Conservation (phyloP, 129 eudicot species). For the Heracleum sosnowskyi region DNA sequence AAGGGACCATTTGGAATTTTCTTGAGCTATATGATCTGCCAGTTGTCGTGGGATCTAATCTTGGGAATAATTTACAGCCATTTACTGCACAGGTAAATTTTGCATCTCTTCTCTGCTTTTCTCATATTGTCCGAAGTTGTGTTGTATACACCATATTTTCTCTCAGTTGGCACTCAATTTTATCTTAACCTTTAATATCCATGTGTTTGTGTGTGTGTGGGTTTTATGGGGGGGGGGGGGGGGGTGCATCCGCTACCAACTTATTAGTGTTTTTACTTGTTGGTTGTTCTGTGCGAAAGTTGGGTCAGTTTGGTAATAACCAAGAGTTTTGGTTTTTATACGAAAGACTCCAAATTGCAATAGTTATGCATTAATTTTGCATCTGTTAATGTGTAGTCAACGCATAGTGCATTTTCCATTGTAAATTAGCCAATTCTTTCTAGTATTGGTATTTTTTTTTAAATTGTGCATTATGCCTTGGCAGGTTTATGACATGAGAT, state of each 20-base stretch:
- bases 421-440: neutral
- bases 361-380: neutral
- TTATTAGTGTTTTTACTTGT: neutral
- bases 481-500: constrained; percentile 94
- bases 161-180: neutral
- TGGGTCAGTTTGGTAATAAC: neutral
- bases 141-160: neutral
- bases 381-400: neutral
- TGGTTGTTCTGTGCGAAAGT: neutral
- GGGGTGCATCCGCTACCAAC: neutral
- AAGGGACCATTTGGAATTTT: constrained; percentile 81
- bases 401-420: neutral
- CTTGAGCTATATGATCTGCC: constrained; percentile 97
- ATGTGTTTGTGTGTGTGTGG: no score
- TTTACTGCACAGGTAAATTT: constrained; percentile 61
- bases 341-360: neutral
- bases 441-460: neutral
- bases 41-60: constrained; percentile 83
- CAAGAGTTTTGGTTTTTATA: neutral
- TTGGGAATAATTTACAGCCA: constrained; percentile 41
- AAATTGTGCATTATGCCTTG: constrained; percentile 1
- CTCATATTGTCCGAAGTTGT: neutral
- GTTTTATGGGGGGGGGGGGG: no score
- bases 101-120: neutral
- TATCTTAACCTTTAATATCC: neutral